A percentile compares a stretch with the other conserved stretches of the same genome.
These are phyloP conservation scores for Asterophora parasitica DNA, from an alignment of 768 basidiomycete genomes.

Conservation along the genomic window DNA sequence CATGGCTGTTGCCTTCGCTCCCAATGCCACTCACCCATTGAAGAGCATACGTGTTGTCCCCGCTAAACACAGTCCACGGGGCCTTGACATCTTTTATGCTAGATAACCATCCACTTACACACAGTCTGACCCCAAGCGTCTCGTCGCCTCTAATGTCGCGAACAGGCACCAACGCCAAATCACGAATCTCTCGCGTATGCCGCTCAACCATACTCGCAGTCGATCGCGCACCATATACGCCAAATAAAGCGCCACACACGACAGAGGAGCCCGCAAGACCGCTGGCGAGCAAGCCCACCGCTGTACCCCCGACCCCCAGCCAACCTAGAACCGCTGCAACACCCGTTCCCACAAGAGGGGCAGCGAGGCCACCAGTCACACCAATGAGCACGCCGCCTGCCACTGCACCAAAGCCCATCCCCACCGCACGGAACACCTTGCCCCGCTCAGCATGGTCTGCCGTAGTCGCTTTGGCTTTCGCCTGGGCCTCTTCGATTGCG, in stretches of 20 bases:
- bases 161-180: slow-evolving; percentile 48
- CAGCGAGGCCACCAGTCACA: slow-evolving; percentile 56
- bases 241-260: slow-evolving; percentile 55
- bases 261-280: slow-evolving; percentile 52
- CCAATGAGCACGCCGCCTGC: slow-evolving; percentile 53
- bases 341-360: slow-evolving; percentile 53
- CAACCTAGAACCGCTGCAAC: slow-evolving; percentile 43
- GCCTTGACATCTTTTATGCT: slow-evolving; percentile 40
- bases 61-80: slow-evolving; percentile 48
- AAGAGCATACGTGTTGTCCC: slow-evolving; percentile 51
- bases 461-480: slow-evolving; percentile 34
- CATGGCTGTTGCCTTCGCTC: neutral
- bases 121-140: slow-evolving; percentile 47
- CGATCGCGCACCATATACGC: slow-evolving; percentile 48
- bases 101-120: slow-evolving; percentile 52
- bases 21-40: slow-evolving; percentile 43
- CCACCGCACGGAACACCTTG: slow-evolving; percentile 38
- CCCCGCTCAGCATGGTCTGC: slow-evolving; percentile 37
- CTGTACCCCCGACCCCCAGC: slow-evolving; percentile 50
- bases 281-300: slow-evolving; percentile 44
- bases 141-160: slow-evolving; percentile 30
- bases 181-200: slow-evolving; percentile 49
- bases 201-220: slow-evolving; percentile 44
- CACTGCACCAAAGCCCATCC: slow-evolving; percentile 47
- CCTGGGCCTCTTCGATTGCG: slow-evolving; percentile 40